Conservation (phyloP, 176 grass and related monocot genomes). For the Phoenix roebelenii region DNA sequence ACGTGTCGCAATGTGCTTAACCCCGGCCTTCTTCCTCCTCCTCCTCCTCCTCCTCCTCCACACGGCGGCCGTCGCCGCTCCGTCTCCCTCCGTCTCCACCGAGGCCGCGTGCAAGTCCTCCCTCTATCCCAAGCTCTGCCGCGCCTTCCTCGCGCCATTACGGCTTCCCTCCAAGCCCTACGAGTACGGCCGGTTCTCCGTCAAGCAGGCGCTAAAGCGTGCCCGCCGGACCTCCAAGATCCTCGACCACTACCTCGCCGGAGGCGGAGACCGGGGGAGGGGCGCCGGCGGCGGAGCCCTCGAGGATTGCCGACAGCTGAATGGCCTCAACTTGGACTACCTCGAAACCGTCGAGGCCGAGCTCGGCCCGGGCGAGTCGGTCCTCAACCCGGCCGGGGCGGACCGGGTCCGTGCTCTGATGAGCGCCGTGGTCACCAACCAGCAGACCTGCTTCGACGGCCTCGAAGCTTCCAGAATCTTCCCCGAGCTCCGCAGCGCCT, state of each 20-base stretch:
- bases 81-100: not conserved
- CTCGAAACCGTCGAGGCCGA: slow-evolving; percentile 2
- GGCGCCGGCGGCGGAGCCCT: not conserved
- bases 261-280: too few relatives aligned
- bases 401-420: too few relatives aligned
- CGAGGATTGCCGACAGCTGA: slow-evolving; percentile 1
- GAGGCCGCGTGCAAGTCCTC: not conserved
- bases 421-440: too few relatives aligned
- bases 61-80: not conserved
- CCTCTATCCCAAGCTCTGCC: not conserved
- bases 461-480: too few relatives aligned
- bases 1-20: too few relatives aligned
- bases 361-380: not conserved
- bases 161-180: not conserved
- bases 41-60: too few relatives aligned
- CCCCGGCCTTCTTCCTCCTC: too few relatives aligned
- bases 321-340: not conserved
- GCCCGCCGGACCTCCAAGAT: not conserved
- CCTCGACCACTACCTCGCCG: too few relatives aligned
- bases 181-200: not conserved
- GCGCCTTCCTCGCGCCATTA: not conserved
- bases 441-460: too few relatives aligned
- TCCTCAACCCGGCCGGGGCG: too few relatives aligned
- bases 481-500: too few relatives aligned
- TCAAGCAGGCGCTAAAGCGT: not conserved